Conservation (phyloP, 208 protist species). For the Crithidia expoeki region DNA sequence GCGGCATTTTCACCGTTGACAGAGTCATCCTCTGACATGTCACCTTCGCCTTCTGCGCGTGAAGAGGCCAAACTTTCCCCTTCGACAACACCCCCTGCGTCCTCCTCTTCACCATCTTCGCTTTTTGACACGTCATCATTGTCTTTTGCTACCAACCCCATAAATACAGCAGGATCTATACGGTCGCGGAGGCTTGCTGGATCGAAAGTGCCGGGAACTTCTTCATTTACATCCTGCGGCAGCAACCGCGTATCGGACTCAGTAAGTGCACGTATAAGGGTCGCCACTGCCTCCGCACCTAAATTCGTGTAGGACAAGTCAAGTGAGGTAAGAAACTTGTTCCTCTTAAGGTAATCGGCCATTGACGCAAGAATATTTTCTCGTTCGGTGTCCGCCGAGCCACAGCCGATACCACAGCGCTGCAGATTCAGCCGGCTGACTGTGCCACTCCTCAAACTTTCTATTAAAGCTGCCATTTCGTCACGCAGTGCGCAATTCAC, state of each 20-base stretch:
- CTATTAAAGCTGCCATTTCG: slow-evolving; percentile 18
- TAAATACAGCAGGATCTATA: neutral
- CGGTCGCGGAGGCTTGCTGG: neutral
- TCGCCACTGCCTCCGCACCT: slow-evolving; percentile 19
- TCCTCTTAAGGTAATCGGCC: slow-evolving; percentile 58
- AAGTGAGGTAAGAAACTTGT: slow-evolving; percentile 76
- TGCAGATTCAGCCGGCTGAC: slow-evolving; percentile 49
- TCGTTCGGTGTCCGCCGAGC: slow-evolving; percentile 27
- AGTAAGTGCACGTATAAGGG: slow-evolving; percentile 49
- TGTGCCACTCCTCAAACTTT: slow-evolving; percentile 24
- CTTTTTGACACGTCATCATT: slow-evolving; percentile 23
- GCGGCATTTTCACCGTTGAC: slow-evolving; percentile 16
- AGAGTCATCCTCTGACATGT: slow-evolving; percentile 8
- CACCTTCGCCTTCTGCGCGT: slow-evolving; percentile 24
- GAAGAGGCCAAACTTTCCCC: neutral
- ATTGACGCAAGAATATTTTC: slow-evolving; percentile 42
- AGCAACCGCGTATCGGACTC: slow-evolving; percentile 64
- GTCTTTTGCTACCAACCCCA: slow-evolving; percentile 30
- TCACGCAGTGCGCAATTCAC: slow-evolving; percentile 19
- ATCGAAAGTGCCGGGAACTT: slow-evolving; percentile 7
- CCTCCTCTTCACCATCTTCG: slow-evolving; percentile 34
- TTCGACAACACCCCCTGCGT: neutral
- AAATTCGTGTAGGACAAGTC: slow-evolving; percentile 72
- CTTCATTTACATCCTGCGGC: slow-evolving; percentile 47
- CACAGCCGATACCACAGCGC: slow-evolving; percentile 54